These are phyloP conservation scores for Zasmidium angulare DNA, from an alignment of 2,329 filamentous ascomycete species.

Conservation along the genomic window DNA sequence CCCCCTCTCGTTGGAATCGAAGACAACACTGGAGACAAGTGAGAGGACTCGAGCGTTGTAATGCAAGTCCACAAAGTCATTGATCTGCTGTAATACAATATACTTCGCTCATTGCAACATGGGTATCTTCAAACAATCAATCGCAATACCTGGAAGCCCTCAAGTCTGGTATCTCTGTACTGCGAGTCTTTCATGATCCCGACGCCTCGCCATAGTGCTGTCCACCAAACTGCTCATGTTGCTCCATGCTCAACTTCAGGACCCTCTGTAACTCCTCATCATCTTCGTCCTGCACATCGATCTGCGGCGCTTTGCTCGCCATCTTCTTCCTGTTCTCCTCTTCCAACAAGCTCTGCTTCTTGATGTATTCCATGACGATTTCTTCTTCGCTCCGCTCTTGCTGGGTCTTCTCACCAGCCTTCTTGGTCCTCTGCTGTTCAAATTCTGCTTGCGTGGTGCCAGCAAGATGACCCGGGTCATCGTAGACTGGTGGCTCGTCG, in stretches of 20 bases:
- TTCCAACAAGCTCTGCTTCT: constrained; percentile 73
- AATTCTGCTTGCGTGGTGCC: constrained; percentile 30
- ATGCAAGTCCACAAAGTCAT: no score
- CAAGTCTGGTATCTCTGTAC: not conserved
- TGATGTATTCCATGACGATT: constrained; percentile 72
- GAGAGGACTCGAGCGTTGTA: no score
- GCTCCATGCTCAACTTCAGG: constrained; percentile 57
- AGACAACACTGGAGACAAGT: no score
- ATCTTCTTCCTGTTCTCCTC: constrained; percentile 52
- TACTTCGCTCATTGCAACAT: not conserved
- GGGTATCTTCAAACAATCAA: constrained; percentile 2
- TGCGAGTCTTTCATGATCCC: constrained; percentile 4
- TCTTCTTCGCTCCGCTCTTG: constrained; percentile 63
- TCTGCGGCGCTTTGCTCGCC: constrained; percentile 14
- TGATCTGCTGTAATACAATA: not conserved
- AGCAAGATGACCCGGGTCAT: constrained; percentile 30
- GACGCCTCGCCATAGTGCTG: constrained; percentile 17
- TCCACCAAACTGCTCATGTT: constrained; percentile 28
- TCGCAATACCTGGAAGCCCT: not conserved
- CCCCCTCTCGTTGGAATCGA: no score
- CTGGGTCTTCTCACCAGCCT: constrained; percentile 26
- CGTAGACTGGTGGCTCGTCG: constrained; percentile 23
- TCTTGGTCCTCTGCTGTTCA: constrained; percentile 12
- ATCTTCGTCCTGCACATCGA: constrained; percentile 24
- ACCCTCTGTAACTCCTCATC: constrained; percentile 56